These are phyloP conservation scores for Fusarium pseudonygamai DNA, from an alignment of 2,329 filamentous ascomycete species.

Conservation along the genomic window DNA sequence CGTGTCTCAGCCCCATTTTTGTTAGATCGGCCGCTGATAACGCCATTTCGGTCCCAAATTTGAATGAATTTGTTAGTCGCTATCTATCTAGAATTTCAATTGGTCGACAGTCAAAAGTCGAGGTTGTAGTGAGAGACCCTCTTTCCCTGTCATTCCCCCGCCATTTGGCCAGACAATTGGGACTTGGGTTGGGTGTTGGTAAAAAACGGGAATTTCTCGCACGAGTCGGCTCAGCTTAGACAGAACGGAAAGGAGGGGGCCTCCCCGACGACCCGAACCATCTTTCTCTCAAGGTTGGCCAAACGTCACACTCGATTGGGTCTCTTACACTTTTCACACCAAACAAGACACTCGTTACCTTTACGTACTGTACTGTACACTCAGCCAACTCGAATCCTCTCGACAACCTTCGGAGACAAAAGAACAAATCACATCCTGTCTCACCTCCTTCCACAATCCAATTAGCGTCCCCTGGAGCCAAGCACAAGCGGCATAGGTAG, in stretches of 20 bases:
- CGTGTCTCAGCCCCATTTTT: constrained; percentile 35
- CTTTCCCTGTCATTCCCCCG: constrained; percentile 25
- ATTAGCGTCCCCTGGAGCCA: constrained; percentile 23
- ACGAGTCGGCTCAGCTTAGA: constrained; percentile 12
- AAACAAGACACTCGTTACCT: background rate
- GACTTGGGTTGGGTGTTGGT: background rate
- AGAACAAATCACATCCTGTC: constrained; percentile 20
- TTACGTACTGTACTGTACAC: background rate
- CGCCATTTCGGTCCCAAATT: constrained; percentile 41
- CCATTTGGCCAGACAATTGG: constrained; percentile 7
- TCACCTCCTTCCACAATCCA: constrained; percentile 23
- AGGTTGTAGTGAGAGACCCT: constrained; percentile 6
- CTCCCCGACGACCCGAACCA: constrained; percentile 41
- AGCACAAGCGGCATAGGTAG: constrained; percentile 11
- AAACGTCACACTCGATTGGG: constrained; percentile 25
- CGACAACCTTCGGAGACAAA: constrained; percentile 10
- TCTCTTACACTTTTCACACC: constrained; percentile 11
- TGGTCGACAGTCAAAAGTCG: background rate
- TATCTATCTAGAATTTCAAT: background rate
- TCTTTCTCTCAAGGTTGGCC: constrained; percentile 17
- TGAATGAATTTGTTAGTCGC: background rate
- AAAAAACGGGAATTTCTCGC: constrained; percentile 8
- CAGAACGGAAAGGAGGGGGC: constrained; percentile 19
- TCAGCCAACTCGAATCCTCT: constrained; percentile 3
- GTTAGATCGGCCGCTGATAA: constrained; percentile 43